phyloP scores from a whole-genome alignment of 345 rosid genomes.

The Melaleuca alternifolia region DNA sequence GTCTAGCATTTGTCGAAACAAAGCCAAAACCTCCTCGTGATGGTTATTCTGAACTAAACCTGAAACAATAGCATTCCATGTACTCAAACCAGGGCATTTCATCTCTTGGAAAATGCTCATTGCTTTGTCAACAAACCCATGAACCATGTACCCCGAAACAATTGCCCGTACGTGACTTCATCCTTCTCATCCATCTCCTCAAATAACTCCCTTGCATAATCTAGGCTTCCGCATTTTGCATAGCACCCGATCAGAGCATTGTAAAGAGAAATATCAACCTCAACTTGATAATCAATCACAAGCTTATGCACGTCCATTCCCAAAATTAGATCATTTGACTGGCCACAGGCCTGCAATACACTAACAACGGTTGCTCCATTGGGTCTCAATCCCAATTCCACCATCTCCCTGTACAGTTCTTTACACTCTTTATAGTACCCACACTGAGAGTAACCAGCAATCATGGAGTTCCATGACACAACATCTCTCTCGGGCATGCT shows the following conservation, averaged over 20 bases:
- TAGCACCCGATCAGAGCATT: constrained; percentile 70
- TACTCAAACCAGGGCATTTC: constrained; percentile 34
- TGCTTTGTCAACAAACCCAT: constrained; percentile 58
- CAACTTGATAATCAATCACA: constrained; percentile 26
- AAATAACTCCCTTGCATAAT: constrained; percentile 60
- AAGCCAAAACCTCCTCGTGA: constrained; percentile 30
- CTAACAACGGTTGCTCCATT: constrained; percentile 51
- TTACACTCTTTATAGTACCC: constrained; percentile 63
- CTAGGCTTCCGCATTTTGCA: constrained; percentile 76
- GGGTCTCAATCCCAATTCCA: constrained; percentile 34
- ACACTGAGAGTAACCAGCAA: constrained; percentile 68
- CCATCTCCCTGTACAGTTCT: constrained; percentile 47
- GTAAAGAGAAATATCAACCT: constrained; percentile 41
- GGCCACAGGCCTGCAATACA: constrained; percentile 73
- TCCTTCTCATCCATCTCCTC: constrained; percentile 59
- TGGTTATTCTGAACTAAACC: constrained; percentile 69
- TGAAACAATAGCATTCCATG: constrained; percentile 76
- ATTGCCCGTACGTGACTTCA: constrained; percentile 56
- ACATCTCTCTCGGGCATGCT: constrained; percentile 51
- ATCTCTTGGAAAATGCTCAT: constrained; percentile 39
- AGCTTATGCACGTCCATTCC: constrained; percentile 64
- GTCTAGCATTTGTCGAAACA: constrained; percentile 50
- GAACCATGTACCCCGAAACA: constrained; percentile 60
- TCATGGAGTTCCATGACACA: constrained; percentile 84
- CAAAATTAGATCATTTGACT: constrained; percentile 50